A percentile compares a stretch with the other conserved stretches of the same genome.
phyloP scores from a whole-genome alignment of 108 stramenopile species.

The Schizochytrium sp. region DNA sequence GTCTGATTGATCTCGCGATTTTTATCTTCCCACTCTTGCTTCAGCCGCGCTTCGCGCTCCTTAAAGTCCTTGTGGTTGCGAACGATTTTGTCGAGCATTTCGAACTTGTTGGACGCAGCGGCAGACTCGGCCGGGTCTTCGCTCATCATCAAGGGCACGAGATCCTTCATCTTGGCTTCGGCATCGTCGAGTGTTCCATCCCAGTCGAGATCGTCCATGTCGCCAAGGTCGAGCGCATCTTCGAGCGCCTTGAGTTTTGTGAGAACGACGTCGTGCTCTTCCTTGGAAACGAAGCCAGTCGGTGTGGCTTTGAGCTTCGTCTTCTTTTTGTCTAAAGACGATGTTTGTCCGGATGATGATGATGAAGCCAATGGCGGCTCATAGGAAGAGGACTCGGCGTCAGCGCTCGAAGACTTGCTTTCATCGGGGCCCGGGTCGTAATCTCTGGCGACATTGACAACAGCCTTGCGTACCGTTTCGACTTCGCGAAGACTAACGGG shows the following conservation, averaged over 20 bases:
- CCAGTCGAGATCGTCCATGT: background rate
- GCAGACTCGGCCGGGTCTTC: background rate
- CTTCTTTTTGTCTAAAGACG: background rate
- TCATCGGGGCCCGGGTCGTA: too few species aligned
- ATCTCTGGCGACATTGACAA: background rate
- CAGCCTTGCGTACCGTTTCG: background rate
- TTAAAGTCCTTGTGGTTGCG: constrained; percentile 17
- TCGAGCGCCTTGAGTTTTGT: background rate
- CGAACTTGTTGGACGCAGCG: background rate
- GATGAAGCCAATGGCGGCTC: too few species aligned
- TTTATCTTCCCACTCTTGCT: background rate
- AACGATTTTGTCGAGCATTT: background rate
- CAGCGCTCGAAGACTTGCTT: background rate
- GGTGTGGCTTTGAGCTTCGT: background rate
- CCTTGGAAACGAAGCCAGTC: background rate
- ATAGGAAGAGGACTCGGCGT: too few species aligned
- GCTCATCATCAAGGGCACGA: background rate
- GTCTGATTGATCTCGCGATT: background rate
- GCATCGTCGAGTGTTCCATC: background rate
- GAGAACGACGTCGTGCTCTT: background rate
- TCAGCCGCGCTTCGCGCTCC: background rate
- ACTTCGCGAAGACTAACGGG: background rate
- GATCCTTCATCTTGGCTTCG: background rate
- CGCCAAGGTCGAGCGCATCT: constrained; percentile 2
- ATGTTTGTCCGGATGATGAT: background rate